A percentile compares a stretch with the other conserved stretches of the same genome.
These are phyloP conservation scores for Miscanthus lutarioriparius DNA, from an alignment of 176 grass and related monocot species.

Conservation along the genomic window DNA sequence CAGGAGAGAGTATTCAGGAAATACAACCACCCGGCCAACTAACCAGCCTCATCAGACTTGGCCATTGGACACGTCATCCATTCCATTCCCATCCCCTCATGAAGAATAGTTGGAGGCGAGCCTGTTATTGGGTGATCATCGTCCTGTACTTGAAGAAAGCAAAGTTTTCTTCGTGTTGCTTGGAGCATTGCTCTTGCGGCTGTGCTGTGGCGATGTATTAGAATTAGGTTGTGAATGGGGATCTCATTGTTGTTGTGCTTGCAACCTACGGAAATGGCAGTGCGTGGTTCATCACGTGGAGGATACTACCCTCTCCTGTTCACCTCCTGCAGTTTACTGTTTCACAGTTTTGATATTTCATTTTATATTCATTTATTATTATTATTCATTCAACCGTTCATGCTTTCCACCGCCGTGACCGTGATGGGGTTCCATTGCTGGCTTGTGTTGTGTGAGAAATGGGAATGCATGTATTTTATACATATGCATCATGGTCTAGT, in stretches of 20 bases:
- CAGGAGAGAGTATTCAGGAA: conserved; percentile 69
- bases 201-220: not conserved
- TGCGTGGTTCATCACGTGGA: no score
- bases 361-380: not conserved
- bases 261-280: not conserved
- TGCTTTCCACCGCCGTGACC: not conserved
- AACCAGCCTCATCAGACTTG: not conserved
- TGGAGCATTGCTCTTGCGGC: not conserved
- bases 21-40: conserved; percentile 46
- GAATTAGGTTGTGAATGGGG: not conserved
- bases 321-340: not conserved
- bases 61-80: not conserved
- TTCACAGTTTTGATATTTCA: not conserved
- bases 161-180: not conserved
- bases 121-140: not conserved
- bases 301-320: not conserved
- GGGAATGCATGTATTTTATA: no score
- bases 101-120: conserved; percentile 22
- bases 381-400: not conserved
- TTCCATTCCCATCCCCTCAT: not conserved
- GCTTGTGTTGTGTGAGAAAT: no score
- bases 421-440: no score
- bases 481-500: no score
- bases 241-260: not conserved
- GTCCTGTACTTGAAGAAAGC: not conserved